Conservation (phyloP, 2,329 filamentous ascomycete species). For the Epichloe hybrida region DNA sequence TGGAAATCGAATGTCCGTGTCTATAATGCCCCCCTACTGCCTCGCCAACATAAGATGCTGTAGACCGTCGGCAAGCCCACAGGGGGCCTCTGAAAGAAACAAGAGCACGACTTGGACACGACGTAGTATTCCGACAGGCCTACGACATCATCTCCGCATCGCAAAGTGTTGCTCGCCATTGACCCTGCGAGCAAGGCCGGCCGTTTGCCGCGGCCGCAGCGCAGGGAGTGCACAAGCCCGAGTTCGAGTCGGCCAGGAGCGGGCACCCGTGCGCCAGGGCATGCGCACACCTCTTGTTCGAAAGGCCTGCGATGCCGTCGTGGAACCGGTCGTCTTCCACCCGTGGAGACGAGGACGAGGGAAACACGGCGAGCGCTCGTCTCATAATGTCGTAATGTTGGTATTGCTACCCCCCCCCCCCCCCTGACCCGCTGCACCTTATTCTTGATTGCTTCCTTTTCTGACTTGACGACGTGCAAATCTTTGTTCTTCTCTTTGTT, state of each 20-base stretch:
- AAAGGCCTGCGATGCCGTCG: slow-evolving; percentile 7
- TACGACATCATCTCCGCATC: no score
- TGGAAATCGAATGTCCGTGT: no score
- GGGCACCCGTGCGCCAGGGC: slow-evolving; percentile 14
- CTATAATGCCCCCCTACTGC: no score
- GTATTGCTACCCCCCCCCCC: no score
- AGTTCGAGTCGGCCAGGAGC: slow-evolving; percentile 16
- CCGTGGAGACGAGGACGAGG: not conserved
- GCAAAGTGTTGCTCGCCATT: not conserved
- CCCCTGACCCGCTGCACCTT: no score
- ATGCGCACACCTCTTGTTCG: slow-evolving; percentile 18
- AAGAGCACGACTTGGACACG: no score
- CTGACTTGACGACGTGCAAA: not conserved
- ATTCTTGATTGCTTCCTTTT: not conserved
- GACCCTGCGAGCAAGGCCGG: slow-evolving; percentile 11
- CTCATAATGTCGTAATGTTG: not conserved
- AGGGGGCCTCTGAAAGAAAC: no score
- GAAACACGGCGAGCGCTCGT: not conserved
- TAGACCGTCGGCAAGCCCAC: no score
- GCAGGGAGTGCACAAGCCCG: slow-evolving; percentile 13
- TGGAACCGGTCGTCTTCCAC: not conserved
- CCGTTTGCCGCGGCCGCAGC: slow-evolving; percentile 12
- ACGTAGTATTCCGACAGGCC: no score
- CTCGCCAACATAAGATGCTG: no score
- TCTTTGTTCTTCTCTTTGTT: not conserved